Conservation (phyloP, 169 alveolate species). For the Eimeria acervulina region DNA sequence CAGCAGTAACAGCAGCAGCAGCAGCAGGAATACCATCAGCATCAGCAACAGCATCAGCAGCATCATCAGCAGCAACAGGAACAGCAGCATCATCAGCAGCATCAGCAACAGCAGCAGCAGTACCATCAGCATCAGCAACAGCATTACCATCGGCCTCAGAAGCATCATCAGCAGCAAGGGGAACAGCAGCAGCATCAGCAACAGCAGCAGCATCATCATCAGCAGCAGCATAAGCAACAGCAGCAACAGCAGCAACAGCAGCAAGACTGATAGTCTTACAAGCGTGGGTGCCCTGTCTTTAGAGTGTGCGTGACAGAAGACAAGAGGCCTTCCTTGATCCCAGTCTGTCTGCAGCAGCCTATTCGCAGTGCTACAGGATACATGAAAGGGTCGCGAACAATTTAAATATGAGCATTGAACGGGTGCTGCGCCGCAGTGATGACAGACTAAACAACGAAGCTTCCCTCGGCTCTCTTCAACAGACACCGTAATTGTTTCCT, state of each 20-base stretch:
- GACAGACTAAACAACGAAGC: slow-evolving; percentile 62
- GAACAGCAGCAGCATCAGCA: not conserved
- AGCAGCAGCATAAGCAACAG: not conserved
- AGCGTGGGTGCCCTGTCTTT: slow-evolving; percentile 66
- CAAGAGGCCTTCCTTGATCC: slow-evolving; percentile 51
- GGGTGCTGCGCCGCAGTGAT: slow-evolving; percentile 74
- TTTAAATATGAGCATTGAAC: slow-evolving; percentile 33
- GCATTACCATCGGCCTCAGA: too few relatives aligned
- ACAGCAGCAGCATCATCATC: not conserved
- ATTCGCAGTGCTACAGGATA: slow-evolving; percentile 64
- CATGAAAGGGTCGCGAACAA: slow-evolving; percentile 50
- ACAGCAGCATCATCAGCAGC: not conserved
- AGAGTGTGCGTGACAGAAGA: slow-evolving; percentile 68
- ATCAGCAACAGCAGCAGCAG: not conserved
- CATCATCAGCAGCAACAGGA: not conserved
- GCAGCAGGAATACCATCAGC: not conserved
- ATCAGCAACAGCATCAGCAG: not conserved
- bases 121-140: slow-evolving; percentile 12
- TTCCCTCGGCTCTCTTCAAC: slow-evolving; percentile 38
- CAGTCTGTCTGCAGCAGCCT: slow-evolving; percentile 42
- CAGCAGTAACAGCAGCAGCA: not conserved
- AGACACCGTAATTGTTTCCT: not conserved
- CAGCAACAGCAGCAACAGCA: slow-evolving; percentile 21
- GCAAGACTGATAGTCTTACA: slow-evolving; percentile 8
- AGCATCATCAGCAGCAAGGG: too few relatives aligned